phyloP scores from a whole-genome alignment of 208 protist species.

The Leishmania arabica region DNA sequence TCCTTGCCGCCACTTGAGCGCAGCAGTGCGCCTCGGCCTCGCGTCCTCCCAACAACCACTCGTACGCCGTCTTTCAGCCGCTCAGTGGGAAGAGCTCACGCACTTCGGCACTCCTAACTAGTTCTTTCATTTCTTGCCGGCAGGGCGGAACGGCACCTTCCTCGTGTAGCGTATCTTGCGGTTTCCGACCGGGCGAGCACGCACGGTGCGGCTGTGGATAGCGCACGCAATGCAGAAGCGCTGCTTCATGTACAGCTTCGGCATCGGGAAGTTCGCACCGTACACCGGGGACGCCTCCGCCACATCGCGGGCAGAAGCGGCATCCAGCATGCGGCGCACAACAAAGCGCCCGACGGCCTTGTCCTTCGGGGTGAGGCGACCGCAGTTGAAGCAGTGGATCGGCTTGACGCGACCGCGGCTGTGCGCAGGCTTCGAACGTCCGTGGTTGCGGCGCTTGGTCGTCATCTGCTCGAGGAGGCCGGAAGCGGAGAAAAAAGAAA shows the following conservation, averaged over 20 bases:
- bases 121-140: constrained; percentile 16
- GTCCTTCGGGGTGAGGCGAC: constrained; percentile 93
- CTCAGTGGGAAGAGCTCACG: background rate
- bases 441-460: constrained; percentile 94
- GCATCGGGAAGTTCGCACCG: constrained; percentile 93
- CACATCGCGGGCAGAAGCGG: constrained; percentile 97
- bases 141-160: constrained; percentile 81
- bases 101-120: background rate
- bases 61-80: background rate
- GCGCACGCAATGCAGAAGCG: constrained; percentile 99
- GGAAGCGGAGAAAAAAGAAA: background rate
- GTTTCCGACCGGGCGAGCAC: constrained; percentile 75
- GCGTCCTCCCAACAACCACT: background rate
- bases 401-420: constrained; percentile 90
- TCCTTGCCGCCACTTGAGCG: background rate
- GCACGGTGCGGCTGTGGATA: constrained; percentile 98
- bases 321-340: constrained; percentile 98
- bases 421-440: constrained; percentile 90
- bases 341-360: constrained; percentile 99
- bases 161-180: constrained; percentile 88
- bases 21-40: background rate
- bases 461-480: constrained; percentile 61
- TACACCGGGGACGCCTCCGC: constrained; percentile 94
- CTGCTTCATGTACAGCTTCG: constrained; percentile 99
- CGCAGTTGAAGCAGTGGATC: constrained; percentile 95